These are phyloP conservation scores for Salvia miltiorrhiza DNA, from an alignment of 257 asterid genomes.

Conservation along the genomic window DNA sequence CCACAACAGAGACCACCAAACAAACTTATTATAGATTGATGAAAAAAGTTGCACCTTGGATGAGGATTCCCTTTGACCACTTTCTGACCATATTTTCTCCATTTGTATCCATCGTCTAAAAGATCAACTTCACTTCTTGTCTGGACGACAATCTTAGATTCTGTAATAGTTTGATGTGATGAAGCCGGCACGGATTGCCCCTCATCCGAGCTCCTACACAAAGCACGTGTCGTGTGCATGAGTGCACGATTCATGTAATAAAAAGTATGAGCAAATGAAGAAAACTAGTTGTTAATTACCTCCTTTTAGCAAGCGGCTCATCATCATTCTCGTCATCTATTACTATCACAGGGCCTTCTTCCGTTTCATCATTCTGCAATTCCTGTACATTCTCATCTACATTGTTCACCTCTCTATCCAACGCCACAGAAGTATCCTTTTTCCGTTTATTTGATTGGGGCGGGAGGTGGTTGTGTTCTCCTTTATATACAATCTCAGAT, in stretches of 20 bases:
- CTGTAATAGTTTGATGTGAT: slow-evolving; percentile 64
- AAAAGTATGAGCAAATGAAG: neutral
- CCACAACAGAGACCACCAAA: neutral
- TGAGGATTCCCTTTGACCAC: slow-evolving; percentile 87
- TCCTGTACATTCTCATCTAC: slow-evolving; percentile 27
- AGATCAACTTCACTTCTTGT: slow-evolving; percentile 93
- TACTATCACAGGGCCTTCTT: slow-evolving; percentile 35
- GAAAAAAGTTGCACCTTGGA: slow-evolving; percentile 56
- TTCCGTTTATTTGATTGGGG: slow-evolving; percentile 53
- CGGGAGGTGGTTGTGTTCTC: slow-evolving; percentile 74
- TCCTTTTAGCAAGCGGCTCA: slow-evolving; percentile 71
- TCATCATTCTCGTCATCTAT: slow-evolving; percentile 51
- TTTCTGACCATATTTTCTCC: slow-evolving; percentile 97
- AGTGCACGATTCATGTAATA: neutral
- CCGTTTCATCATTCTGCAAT: slow-evolving; percentile 38
- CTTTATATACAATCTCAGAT: slow-evolving; percentile 80
- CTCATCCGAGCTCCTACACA: slow-evolving; percentile 45
- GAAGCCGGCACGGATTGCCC: slow-evolving; percentile 40
- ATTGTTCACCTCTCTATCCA: slow-evolving; percentile 29
- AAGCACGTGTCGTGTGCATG: neutral
- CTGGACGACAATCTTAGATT: slow-evolving; percentile 87
- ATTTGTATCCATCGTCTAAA: slow-evolving; percentile 82
- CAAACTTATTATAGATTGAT: neutral
- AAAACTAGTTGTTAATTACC: slow-evolving; percentile 35
- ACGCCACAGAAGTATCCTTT: slow-evolving; percentile 34